Evolutionary conservation across 2,329 filamentous ascomycete species (phyloP), one percentile per base, ranked within the genome.

Genomic region (Ceratocystis variospora): DNA sequence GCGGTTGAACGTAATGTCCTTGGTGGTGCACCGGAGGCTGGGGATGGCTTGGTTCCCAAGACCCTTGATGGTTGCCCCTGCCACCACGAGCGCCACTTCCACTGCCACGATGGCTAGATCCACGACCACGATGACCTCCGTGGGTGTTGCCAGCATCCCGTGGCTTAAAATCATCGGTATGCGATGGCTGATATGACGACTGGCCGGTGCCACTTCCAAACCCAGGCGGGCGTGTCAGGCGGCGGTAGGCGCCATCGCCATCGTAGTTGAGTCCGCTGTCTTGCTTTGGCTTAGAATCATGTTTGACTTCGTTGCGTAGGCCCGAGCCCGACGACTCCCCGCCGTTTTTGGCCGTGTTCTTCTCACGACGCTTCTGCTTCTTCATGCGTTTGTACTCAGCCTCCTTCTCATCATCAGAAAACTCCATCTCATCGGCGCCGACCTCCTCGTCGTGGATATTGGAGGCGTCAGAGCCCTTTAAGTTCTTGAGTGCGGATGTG

Each of bases 371-470:
- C 75, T 87, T 87, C 69, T 85, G 81, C 76, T 91, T 91, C 64
- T 84, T 71, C 68, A 81, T 81, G 66, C 83, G 79, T 77, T 88
- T 95, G 73, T 90, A 85, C 71, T 91, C 89, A 6, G 88, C 87
- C 75, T 99, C 94, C 71, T 89, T 88, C 76, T 99, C 94, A 72
- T 99, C 94, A 71, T 99, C 94, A 0, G 93, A 96, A 74, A 97
- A 97, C 73, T 97, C 94, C 71, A 90, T 83, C 73, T 97, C 93
- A 46, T 96, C 89, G 41, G 88, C 87, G 17, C 78, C 85, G 6
- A 91, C 82, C 76, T 97, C 93, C 74, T 99, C 94, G 71, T 97
- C 94, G 75, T 96, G 88, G 65, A 96, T 81, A 73, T 97, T 97
- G 63, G 90, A 96, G 7, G 94, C 93, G 75, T 99, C 94, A 8